Evolutionary conservation across 2,329 filamentous ascomycete genomes (phyloP).

Genomic region (Monascus ruber): DNA sequence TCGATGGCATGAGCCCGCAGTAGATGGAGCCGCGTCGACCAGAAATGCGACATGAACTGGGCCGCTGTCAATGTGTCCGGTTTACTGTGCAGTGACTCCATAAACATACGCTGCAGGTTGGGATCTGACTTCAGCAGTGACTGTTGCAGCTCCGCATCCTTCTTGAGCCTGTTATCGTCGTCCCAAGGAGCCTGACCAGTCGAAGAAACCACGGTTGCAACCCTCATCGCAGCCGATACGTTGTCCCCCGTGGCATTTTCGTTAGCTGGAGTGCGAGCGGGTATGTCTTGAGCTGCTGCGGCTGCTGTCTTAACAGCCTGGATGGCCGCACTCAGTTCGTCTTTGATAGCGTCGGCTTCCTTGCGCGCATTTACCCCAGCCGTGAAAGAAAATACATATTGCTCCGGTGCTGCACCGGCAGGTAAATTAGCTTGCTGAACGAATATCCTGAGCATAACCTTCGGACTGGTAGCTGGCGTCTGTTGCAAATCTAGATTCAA

Average conservation of each 20-base stretch:
- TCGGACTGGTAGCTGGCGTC: conserved; percentile 74
- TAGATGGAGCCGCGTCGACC: conserved; percentile 77
- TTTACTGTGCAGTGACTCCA: conserved; percentile 71
- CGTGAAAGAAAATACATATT: conserved; percentile 84
- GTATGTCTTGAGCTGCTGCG: conserved; percentile 12
- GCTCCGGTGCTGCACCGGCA: conserved; percentile 38
- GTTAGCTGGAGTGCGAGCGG: conserved; percentile 16
- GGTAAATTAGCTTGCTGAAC: conserved; percentile 47
- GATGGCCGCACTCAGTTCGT: conserved; percentile 67
- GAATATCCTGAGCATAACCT: conserved; percentile 91
- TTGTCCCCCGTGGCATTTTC: conserved; percentile 28
- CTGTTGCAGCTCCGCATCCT: conserved; percentile 72
- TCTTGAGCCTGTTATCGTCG: conserved; percentile 66
- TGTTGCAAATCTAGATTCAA: conserved; percentile 68
- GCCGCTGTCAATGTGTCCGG: conserved; percentile 69
- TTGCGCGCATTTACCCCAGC: conserved; percentile 60
- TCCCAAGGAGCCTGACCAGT: conserved; percentile 52
- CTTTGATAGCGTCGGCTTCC: conserved; percentile 78
- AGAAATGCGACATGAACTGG: conserved; percentile 86
- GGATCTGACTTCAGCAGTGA: conserved; percentile 75
- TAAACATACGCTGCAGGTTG: conserved; percentile 68
- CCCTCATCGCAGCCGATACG: conserved; percentile 61
- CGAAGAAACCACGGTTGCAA: conserved; percentile 57
- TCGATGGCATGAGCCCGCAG: conserved; percentile 87
- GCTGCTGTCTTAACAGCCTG: conserved; percentile 51